These are phyloP conservation scores for Debaryomycetaceae sp. DNA, from an alignment of 1,139 yeast species.

Conservation along the genomic window DNA sequence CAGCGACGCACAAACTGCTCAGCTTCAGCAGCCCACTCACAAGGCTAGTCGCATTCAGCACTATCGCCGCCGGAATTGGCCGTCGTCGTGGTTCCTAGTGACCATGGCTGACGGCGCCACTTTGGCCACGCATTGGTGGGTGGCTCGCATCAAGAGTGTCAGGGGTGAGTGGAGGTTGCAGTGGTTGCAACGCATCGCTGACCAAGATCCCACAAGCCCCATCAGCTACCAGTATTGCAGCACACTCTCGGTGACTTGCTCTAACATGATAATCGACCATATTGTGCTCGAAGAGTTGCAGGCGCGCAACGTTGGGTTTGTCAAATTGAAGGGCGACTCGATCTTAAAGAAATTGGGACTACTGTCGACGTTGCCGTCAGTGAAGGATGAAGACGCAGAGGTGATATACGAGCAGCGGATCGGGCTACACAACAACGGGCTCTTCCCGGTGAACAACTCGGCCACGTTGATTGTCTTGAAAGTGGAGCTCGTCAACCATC, in stretches of 20 bases:
- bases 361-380: not conserved
- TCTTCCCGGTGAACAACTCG: slow-evolving; percentile 34
- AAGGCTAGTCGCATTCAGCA: slow-evolving; percentile 33
- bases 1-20: slow-evolving; percentile 31
- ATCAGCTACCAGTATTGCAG: slow-evolving; percentile 48
- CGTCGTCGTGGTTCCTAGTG: slow-evolving; percentile 65
- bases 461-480: slow-evolving; percentile 33
- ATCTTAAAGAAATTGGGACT: slow-evolving; percentile 10
- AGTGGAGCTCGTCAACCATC: slow-evolving; percentile 21
- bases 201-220: slow-evolving; percentile 16
- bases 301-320: slow-evolving; percentile 31
- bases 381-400: slow-evolving; percentile 5
- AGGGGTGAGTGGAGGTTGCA: slow-evolving; percentile 63
- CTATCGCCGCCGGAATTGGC: slow-evolving; percentile 67
- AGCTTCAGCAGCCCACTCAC: slow-evolving; percentile 13
- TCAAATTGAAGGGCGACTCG: slow-evolving; percentile 18
- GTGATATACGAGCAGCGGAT: slow-evolving; percentile 26
- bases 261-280: slow-evolving; percentile 60
- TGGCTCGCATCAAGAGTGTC: slow-evolving; percentile 55
- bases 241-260: slow-evolving; percentile 46
- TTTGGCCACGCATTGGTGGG: slow-evolving; percentile 55
- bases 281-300: slow-evolving; percentile 60
- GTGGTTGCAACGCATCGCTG: slow-evolving; percentile 35
- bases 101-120: slow-evolving; percentile 41
- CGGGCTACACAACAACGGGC: slow-evolving; percentile 28